A percentile compares a stretch with the other conserved stretches of the same genome.
Evolutionary conservation across 208 protist species (phyloP).

Genomic region (Endotrypanum monterogeii): DNA sequence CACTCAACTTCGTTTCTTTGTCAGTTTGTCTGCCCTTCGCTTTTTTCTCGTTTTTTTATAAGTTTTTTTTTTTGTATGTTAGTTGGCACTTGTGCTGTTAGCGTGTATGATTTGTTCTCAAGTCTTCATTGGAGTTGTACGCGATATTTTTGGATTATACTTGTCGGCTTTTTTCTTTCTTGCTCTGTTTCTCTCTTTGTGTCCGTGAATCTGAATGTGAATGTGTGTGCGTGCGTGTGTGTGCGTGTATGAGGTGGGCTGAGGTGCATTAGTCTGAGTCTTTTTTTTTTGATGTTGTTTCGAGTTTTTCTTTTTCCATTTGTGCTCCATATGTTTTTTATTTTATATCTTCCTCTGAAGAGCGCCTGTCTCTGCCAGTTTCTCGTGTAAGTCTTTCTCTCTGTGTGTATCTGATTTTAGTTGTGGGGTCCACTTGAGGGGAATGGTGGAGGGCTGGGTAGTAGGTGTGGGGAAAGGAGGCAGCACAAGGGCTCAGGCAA

Average conservation of each 20-base stretch:
- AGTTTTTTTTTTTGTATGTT: slow-evolving; percentile 11
- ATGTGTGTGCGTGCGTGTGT: not conserved
- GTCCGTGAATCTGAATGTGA: not conserved
- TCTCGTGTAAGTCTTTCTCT: not conserved
- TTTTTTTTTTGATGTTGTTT: not conserved
- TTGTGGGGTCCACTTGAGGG: not conserved
- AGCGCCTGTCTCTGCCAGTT: not conserved
- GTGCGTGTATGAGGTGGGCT: not conserved
- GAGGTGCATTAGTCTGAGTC: not conserved
- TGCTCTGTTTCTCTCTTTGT: not conserved
- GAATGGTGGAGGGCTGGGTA: not conserved
- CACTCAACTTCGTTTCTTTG: not conserved
- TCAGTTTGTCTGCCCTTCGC: not conserved
- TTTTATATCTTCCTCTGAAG: not conserved
- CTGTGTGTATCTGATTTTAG: not conserved
- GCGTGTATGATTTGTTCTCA: too few species aligned
- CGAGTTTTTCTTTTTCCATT: not conserved
- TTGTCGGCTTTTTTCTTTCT: not conserved
- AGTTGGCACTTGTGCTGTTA: too few species aligned
- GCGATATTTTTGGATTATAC: not conserved
- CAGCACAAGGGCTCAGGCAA: not conserved
- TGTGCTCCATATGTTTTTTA: not conserved
- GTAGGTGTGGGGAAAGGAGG: not conserved
- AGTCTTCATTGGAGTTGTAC: not conserved
- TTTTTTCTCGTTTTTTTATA: slow-evolving; percentile 11